phyloP scores from a whole-genome alignment of 2,329 filamentous ascomycete species.

The Ilyonectria robusta region DNA sequence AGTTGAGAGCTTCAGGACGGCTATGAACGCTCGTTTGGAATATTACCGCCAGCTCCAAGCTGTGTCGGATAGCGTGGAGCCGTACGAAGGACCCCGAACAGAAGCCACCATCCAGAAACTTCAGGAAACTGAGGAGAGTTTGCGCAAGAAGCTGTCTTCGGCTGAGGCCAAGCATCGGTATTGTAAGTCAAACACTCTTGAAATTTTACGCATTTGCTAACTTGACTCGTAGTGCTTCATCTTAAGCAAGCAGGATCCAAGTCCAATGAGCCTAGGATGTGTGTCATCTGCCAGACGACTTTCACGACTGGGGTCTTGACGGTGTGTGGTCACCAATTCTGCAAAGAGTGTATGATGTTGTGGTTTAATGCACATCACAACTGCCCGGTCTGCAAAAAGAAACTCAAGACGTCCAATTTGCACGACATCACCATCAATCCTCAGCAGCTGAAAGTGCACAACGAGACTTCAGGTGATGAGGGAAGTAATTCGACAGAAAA shows the following conservation, averaged over 20 bases:
- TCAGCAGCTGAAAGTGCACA: slow-evolving; percentile 77
- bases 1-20: slow-evolving; percentile 79
- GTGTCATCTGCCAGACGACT: slow-evolving; percentile 85
- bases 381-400: slow-evolving; percentile 88
- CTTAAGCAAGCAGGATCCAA: slow-evolving; percentile 72
- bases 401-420: slow-evolving; percentile 76
- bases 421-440: slow-evolving; percentile 90
- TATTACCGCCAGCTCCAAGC: slow-evolving; percentile 93
- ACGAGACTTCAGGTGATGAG: slow-evolving; percentile 33
- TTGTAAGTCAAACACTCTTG: slow-evolving; percentile 55
- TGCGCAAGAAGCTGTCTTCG: slow-evolving; percentile 71
- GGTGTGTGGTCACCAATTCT: slow-evolving; percentile 92
- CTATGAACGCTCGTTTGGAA: slow-evolving; percentile 88
- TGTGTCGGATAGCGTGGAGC: slow-evolving; percentile 89
- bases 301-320: slow-evolving; percentile 88
- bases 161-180: slow-evolving; percentile 84
- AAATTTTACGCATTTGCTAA: slow-evolving; percentile 20
- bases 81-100: slow-evolving; percentile 76
- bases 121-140: slow-evolving; percentile 53
- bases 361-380: slow-evolving; percentile 84
- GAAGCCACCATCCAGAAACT: slow-evolving; percentile 60
- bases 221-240: slow-evolving; percentile 60
- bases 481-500: slow-evolving; percentile 26
- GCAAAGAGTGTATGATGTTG: slow-evolving; percentile 84
- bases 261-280: slow-evolving; percentile 76